Percentiles rank a stretch among this genome's conserved stretches.
Evolutionary conservation across 305 asterid species (phyloP).

Genomic region (Fraxinus platypoda): DNA sequence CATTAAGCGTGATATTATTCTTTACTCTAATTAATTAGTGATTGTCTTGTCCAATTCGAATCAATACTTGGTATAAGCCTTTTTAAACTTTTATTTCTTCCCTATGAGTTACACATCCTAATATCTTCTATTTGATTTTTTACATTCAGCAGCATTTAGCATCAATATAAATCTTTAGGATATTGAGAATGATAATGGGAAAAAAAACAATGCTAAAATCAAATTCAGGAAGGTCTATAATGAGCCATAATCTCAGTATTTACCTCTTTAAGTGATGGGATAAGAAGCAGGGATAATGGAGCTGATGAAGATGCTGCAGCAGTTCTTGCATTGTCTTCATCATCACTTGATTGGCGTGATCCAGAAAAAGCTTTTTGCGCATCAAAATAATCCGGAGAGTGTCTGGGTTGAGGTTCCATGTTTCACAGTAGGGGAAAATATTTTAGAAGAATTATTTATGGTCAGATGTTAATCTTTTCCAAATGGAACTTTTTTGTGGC

Average conservation of each 20-base stretch:
- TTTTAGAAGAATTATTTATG: conserved; percentile 10
- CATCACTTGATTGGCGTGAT: conserved; percentile 59
- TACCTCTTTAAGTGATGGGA: conserved; percentile 90
- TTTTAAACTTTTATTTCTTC: conserved; percentile 8
- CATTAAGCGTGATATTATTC: not conserved
- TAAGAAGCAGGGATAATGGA: conserved; percentile 63
- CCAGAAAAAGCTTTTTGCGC: conserved; percentile 69
- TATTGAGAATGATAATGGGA: not conserved
- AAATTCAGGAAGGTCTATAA: conserved; percentile 10
- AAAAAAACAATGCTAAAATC: not conserved
- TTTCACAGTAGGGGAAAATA: conserved; percentile 16
- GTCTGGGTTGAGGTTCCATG: conserved; percentile 39
- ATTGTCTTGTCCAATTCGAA: not conserved
- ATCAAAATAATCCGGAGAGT: conserved; percentile 72
- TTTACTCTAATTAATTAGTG: not conserved
- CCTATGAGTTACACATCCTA: not conserved
- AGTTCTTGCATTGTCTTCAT: conserved; percentile 61
- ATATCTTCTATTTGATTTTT: not conserved
- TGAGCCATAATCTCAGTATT: conserved; percentile 12
- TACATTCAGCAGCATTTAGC: not conserved
- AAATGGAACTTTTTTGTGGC: conserved; percentile 1
- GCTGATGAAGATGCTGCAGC: conserved; percentile 59
- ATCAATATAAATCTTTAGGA: not conserved
- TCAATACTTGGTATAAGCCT: conserved; percentile 2
- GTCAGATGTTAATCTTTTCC: conserved; percentile 12